Base-by-base conservation (phyloP, 441 rosid species). In the Macaranga tanarius region DNA sequence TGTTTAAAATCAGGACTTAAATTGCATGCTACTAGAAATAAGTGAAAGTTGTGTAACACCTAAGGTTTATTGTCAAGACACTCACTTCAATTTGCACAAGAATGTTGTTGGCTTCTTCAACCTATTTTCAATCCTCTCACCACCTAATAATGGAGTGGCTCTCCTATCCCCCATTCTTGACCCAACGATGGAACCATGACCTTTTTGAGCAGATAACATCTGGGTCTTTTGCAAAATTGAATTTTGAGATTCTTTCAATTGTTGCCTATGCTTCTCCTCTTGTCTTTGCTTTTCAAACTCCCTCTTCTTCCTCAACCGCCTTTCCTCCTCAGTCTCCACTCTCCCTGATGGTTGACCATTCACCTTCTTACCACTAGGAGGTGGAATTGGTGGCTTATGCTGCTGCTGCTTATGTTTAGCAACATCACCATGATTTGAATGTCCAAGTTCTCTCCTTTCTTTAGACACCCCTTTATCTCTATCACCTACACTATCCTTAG, bases 101-200 rank as follows among this genome's bases (percentile, higher is more conserved):
- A 95, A 95, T 5, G 99, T 95, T n/a, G 98, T 95, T 25, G 99
- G 98, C 80, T 95, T 95, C 85, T 95, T 95, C 76, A 95, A 81
- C 84, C 97, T 87, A 79, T 95, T 95, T 83, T 93, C 97, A 72
- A 77, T 80, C 80, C 97, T 90, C 82, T 95, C 98, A 59, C 87
- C 84, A n/a, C 86, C 83, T 74, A 92, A 73, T 64, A 95, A 75
- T 1, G 91, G 93, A 17, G 96, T 75, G 58, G 90, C 83, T 79
- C 90, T 90, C 84, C 88, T 86, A 76, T 95, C 98, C 70, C 91
- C 97, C 85, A 90, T 82, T 62, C 95, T 85, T 4, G 91, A 86
- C 13, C 95, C 97, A 55, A 71, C 83, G 65, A 89, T 75, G 16
- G 96, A 92, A 47, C 95, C 89, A 69, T 87, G 96, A 55, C 90